Percentiles rank a stretch among this genome's conserved stretches.
phyloP scores from a whole-genome alignment of 2,329 filamentous ascomycete genomes.

The Epichloe elymi region DNA sequence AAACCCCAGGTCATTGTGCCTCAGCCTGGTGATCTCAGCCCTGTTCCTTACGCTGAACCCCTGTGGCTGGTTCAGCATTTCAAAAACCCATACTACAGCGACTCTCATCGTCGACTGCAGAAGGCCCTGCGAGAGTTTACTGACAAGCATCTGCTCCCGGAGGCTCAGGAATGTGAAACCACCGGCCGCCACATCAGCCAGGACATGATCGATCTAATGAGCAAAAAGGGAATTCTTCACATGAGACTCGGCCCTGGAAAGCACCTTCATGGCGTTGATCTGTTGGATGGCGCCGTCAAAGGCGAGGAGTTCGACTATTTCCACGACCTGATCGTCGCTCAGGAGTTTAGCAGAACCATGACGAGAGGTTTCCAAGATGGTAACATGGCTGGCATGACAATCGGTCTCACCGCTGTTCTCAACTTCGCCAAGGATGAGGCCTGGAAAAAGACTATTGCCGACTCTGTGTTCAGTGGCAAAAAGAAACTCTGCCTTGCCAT shows the following conservation, averaged over 20 bases:
- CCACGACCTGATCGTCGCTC: conserved; percentile 63
- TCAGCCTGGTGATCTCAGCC: conserved; percentile 56
- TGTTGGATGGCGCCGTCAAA: conserved; percentile 57
- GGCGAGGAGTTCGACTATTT: conserved; percentile 80
- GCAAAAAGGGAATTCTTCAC: conserved; percentile 59
- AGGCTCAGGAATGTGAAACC: conserved; percentile 63
- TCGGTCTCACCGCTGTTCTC: conserved; percentile 65
- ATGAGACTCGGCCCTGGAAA: conserved; percentile 77
- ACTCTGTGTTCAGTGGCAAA: conserved; percentile 63
- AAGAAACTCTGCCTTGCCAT: conserved; percentile 86
- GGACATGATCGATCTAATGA: conserved; percentile 66
- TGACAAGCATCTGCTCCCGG: conserved; percentile 56
- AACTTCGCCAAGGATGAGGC: conserved; percentile 60
- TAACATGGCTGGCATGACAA: conserved; percentile 78
- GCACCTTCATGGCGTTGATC: conserved; percentile 58
- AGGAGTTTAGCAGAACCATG: conserved; percentile 60
- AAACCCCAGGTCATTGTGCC: conserved; percentile 59
- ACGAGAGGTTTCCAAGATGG: conserved; percentile 76
- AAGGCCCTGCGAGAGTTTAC: conserved; percentile 60
- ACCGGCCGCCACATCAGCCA: conserved; percentile 59
- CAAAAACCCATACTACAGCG: conserved; percentile 69
- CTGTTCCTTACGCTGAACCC: conserved; percentile 74
- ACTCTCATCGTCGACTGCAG: conserved; percentile 56
- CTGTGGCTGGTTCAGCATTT: conserved; percentile 69
- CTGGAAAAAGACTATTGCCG: conserved; percentile 52